Evolutionary conservation across 805 yeast genomes (phyloP), one percentile per base, ranked within the genome.

Genomic region (Ascoidea asiatica): DNA sequence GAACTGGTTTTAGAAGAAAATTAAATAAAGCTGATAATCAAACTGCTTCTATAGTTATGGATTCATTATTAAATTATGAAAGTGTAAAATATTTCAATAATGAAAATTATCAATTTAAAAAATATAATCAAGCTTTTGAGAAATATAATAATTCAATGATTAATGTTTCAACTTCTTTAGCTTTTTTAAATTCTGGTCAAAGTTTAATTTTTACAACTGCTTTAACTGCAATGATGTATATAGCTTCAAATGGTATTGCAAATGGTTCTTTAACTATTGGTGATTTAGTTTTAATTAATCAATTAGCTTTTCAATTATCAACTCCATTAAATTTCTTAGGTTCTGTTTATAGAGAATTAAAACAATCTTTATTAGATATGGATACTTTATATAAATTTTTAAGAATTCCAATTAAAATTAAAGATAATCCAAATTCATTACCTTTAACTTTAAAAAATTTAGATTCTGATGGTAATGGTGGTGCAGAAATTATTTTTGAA

Each of bases 221-320:
- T 1, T 66, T 92, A 50, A 92, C 98, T 1, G 84, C 80, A 1
- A 92, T 92, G 94, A 92, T 92, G 98, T 92, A 85, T 60, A 81
- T 92, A 95, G 97, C 96, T 15, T 86, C 95, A 54, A 77, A 79
- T 45, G 97, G 97, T 21, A 92, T 92, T n/a, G 78, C 87, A 13
- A 62, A 73, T 3, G 95, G 95, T 0, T 61, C 75, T 0, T 66
- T 92, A 45, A 81, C 94, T 1, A 97, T 92, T 19, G 98, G 98
- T 53, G 98, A 92, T 59, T 69, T 92, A 56, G 97, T 92, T 18
- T 68, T 92, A 48, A 90, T 92, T 51, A 92, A 92, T 62, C 98
- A 92, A 65, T 72, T 92, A 46, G 97, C 92, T n/a, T 92, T 92
- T 70, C 98, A 92, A 66, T 70, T 92, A 39, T 83, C 95, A 37